Base-by-base conservation (phyloP, 2,329 filamentous ascomycete species). In the Diplodia intermedia region DNA sequence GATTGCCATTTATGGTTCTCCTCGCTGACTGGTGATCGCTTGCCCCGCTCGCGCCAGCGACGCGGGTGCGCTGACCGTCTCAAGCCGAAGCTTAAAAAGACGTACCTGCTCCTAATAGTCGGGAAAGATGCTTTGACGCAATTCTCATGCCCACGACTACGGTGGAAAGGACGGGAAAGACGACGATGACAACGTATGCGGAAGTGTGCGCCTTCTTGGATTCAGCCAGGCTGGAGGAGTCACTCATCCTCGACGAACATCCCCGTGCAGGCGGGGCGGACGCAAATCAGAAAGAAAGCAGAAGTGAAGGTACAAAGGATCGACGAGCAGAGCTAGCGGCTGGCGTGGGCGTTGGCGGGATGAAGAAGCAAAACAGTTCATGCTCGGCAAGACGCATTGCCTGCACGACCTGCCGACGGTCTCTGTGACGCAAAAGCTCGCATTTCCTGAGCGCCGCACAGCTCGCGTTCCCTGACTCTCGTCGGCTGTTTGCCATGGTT, bases 81-180 rank as follows among this genome's bases (percentile, higher is more conserved):
- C 26, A 49, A 15, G n/a, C 18, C 31, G 36, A 52, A 63, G 12
- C 43, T 47, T 23, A 47, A 9, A 38, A 36, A 14, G 23, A 63
- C 60, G 12, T 52, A 63, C 60, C 60, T 63, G 60, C 29, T n/a
- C 60, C 60, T 11, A 63, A 14, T 5, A 63, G 60, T 20, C 60
- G 29, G 4, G 47, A 52, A 26, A 63, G 60, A 18, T 63, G 23
- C 12, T 52, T 63, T 5, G 60, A 63, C 4, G 31, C 60, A 8
- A 63, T 63, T 6, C 60, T 29, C 60, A 63, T 63, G 43, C 60
- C 50, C 36, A 63, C 43, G n/a, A 38, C 29, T 38, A 63, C 36
- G 29, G 60, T 63, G 20, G 60, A 52, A 47, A 63, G 60, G 7
- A 63, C 36, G n/a, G 60, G 60, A 11, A 63, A 63, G 14, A 63